A percentile compares a stretch with the other conserved stretches of the same genome.
phyloP scores from a whole-genome alignment of 2,329 filamentous ascomycete genomes.

The Claviceps digitariae region DNA sequence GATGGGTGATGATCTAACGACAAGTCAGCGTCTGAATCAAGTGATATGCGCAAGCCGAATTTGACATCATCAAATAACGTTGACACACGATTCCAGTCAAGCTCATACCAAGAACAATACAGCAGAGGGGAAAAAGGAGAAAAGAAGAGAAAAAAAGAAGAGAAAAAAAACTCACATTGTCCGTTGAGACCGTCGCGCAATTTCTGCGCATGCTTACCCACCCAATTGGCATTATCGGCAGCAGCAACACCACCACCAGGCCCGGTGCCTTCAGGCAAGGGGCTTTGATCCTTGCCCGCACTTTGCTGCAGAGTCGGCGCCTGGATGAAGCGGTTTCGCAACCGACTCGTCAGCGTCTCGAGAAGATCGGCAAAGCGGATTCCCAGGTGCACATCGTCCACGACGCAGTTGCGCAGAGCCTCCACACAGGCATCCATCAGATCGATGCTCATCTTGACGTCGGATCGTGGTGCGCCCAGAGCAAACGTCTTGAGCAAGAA shows the following conservation, averaged over 20 bases:
- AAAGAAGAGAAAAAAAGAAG: too few species aligned
- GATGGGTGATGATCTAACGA: constrained; percentile 22
- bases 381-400: constrained; percentile 76
- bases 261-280: constrained; percentile 19
- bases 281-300: constrained; percentile 28
- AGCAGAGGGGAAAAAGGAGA: background rate
- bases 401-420: constrained; percentile 62
- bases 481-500: constrained; percentile 77
- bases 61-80: background rate
- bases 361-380: constrained; percentile 72
- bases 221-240: constrained; percentile 15
- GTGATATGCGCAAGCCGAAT: background rate
- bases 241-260: background rate
- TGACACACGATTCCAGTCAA: too few species aligned
- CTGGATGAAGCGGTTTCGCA: constrained; percentile 62
- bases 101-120: background rate
- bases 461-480: constrained; percentile 63
- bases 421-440: constrained; percentile 64
- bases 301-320: constrained; percentile 35
- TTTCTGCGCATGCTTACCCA: constrained; percentile 25
- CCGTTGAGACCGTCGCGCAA: constrained; percentile 26
- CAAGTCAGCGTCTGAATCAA: background rate
- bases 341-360: constrained; percentile 61
- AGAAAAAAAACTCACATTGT: constrained; percentile 18
- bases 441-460: constrained; percentile 61